Base-by-base conservation (phyloP, 2,329 filamentous ascomycete genomes). In the Fusarium concolor region DNA sequence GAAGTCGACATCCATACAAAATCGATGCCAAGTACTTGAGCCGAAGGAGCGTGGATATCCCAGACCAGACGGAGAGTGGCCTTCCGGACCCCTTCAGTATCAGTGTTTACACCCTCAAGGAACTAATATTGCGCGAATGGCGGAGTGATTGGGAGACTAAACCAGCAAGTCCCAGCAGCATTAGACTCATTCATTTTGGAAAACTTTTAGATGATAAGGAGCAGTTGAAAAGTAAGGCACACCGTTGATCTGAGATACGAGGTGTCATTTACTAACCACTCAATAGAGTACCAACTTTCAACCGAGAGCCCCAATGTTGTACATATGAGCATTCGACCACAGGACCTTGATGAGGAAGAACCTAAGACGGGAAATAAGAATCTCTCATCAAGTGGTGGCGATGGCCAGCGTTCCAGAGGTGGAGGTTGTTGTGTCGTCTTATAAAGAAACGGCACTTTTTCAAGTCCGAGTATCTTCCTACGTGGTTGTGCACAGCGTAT, bases 91-190 rank as follows among this genome's bases (percentile, higher is more conserved):
- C 94, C 2, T 94, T 93, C 76, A 92, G 90, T 76, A 93, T 98
- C 80, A 97, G 92, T 71, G 91, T 97, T 50, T 97, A 97, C 77
- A 97, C 93, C 5, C 82, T 98, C 69, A 97, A 97, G 80, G 94
- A 97, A 81, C 83, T 97, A 75, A 97, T 98, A 76, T 87, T 96
- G 82, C 87, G 93, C 73, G 94, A 97, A 78, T 98, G 95, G 95
- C 86, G 93, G 71, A 90, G 90, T 73, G 93, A 97, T 76, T 97
- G 95, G 95, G 94, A 97, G 74, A 82, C 89, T 17, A 90, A 92
- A 75, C 95, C 95, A 2, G 89, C 91, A 26, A 96, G 92, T 75
- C 94, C 95, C 12, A 95, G 90, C 75, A 92, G 91, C 65, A 98
- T 98, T 82, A 86, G 95, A 50, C 81, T 98, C 73, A 97, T 98